Percentiles rank a stretch among this genome's conserved stretches.
These are phyloP conservation scores for Linnemannia schmuckeri DNA, from an alignment of 192 early-diverging fungal genomes.

Conservation along the genomic window DNA sequence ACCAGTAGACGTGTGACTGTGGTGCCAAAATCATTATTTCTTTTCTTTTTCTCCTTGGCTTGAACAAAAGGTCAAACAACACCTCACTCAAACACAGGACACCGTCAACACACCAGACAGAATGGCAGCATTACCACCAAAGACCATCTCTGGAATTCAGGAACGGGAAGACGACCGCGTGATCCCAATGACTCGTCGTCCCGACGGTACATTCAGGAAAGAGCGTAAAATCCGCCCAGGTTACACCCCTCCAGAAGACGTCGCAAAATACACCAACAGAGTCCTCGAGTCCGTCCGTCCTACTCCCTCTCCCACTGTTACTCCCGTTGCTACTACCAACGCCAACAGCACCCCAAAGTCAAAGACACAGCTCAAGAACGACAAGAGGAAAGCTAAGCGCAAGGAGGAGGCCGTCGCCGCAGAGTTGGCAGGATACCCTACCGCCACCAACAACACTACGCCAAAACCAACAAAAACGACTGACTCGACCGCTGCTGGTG, in stretches of 20 bases:
- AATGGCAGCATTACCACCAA: slow-evolving; percentile 5
- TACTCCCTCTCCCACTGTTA: not conserved
- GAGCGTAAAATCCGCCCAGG: slow-evolving; percentile 80
- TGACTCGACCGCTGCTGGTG: slow-evolving; percentile 5
- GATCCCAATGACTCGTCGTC: slow-evolving; percentile 71
- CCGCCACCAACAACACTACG: not conserved
- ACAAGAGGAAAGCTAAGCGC: slow-evolving; percentile 60
- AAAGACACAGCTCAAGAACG: slow-evolving; percentile 65
- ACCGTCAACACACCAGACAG: not conserved
- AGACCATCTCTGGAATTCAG: slow-evolving; percentile 36
- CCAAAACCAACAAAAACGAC: not conserved
- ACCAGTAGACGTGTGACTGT: not conserved
- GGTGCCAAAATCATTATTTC: not conserved
- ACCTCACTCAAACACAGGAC: not conserved
- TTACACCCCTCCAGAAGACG: slow-evolving; percentile 75
- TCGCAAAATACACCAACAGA: slow-evolving; percentile 71
- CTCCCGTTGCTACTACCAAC: not conserved
- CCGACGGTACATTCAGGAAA: slow-evolving; percentile 78
- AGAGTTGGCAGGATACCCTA: not conserved
- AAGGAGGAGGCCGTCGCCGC: slow-evolving; percentile 36
- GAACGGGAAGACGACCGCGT: slow-evolving; percentile 62
- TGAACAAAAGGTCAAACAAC: not conserved
- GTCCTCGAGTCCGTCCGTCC: slow-evolving; percentile 56
- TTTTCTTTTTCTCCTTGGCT: not conserved
- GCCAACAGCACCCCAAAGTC: slow-evolving; percentile 37